phyloP scores from a whole-genome alignment of 176 grass and related monocot species.

The Alloteropsis semialata region DNA sequence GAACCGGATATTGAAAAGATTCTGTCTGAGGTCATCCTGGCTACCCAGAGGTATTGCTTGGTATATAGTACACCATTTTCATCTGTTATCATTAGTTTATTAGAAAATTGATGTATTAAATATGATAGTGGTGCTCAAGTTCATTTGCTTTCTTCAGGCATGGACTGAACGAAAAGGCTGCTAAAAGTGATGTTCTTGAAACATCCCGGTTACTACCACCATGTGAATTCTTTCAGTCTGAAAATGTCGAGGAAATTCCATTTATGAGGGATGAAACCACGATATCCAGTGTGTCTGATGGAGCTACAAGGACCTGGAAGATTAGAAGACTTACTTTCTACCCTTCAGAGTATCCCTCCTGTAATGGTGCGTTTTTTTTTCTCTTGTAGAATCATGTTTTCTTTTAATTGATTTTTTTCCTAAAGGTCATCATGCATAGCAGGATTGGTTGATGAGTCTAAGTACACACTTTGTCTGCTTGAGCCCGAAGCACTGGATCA shows the following conservation, averaged over 20 bases:
- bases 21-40: constrained; percentile 44
- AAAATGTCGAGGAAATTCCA: constrained; percentile 20
- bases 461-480: constrained; percentile 48
- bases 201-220: constrained; percentile 6
- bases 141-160: constrained; percentile 30
- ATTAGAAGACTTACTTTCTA: constrained; percentile 40
- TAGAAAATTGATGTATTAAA: not conserved
- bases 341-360: constrained; percentile 33
- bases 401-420: constrained; percentile 4
- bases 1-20: constrained; percentile 38
- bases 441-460: constrained; percentile 46
- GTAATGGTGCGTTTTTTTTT: constrained; percentile 24
- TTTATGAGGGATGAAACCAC: constrained; percentile 15
- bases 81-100: not conserved
- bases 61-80: not conserved
- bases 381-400: not conserved
- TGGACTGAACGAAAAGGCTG: constrained; percentile 24
- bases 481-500: constrained; percentile 34
- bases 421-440: not conserved
- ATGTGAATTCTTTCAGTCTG: constrained; percentile 22
- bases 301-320: constrained; percentile 1
- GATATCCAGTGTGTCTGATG: not conserved
- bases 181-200: constrained; percentile 28
- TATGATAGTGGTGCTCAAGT: not conserved
- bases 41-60: constrained; percentile 43